These are phyloP conservation scores for Neoscytalidium dimidiatum DNA, from an alignment of 2,329 filamentous ascomycete species.

Conservation along the genomic window DNA sequence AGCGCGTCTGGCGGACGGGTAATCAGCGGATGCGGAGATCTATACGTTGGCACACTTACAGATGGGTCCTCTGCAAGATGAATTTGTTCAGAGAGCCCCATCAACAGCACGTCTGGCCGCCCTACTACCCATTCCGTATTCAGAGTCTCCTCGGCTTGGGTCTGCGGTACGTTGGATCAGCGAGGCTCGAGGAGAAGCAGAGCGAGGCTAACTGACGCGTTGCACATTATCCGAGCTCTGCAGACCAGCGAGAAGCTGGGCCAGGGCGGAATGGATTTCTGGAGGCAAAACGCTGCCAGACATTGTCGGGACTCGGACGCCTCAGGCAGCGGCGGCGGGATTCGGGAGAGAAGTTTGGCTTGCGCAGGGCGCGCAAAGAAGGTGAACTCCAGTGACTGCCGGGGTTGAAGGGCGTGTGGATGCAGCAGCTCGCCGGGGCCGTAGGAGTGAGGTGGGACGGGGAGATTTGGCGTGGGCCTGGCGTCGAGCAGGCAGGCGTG, in stretches of 20 bases:
- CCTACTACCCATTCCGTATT: conserved; percentile 84
- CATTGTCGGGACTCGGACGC: conserved; percentile 54
- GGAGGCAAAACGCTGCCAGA: conserved; percentile 71
- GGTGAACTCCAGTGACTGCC: conserved; percentile 3
- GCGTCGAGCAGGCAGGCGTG: background rate
- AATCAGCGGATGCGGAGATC: conserved; percentile 6
- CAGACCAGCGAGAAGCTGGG: conserved; percentile 79
- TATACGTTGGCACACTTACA: conserved; percentile 52
- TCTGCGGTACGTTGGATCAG: conserved; percentile 57
- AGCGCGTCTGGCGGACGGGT: conserved; percentile 65
- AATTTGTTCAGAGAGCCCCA: conserved; percentile 93
- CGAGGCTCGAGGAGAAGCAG: background rate
- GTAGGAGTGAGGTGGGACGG: background rate
- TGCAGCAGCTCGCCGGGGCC: background rate
- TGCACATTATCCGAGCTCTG: conserved; percentile 82
- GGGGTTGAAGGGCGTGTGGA: background rate
- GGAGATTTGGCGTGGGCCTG: background rate
- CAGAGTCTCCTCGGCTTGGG: conserved; percentile 85
- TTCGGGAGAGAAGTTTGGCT: background rate
- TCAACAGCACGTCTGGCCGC: conserved; percentile 83
- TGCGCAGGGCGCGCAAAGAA: conserved; percentile 17
- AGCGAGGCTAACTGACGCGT: background rate
- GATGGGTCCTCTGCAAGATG: conserved; percentile 72
- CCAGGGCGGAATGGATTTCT: conserved; percentile 81
- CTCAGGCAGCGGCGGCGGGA: conserved; percentile 1